A percentile compares a stretch with the other conserved stretches of the same genome.
Conservation (phyloP, 176 grass and related monocot genomes). For the Ampelocalamus luodianensis region DNA sequence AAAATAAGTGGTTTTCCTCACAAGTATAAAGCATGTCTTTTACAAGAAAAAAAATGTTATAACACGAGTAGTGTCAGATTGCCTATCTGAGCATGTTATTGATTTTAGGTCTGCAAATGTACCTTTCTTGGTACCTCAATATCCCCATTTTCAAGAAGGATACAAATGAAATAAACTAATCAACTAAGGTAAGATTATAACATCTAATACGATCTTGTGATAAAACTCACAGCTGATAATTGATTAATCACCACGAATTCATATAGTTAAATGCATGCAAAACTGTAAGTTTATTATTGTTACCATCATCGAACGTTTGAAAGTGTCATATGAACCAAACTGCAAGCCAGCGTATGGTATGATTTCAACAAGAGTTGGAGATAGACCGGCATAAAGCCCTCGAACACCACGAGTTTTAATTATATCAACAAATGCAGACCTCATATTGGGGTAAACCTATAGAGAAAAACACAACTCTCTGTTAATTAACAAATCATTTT, state of each 20-base stretch:
- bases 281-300: neutral
- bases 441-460: constrained; percentile 91
- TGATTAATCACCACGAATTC: neutral
- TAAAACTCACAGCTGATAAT: neutral
- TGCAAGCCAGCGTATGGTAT: constrained; percentile 97
- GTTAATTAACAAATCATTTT: constrained; percentile 36
- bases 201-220: neutral
- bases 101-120: neutral
- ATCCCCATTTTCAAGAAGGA: neutral
- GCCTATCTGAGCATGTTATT: neutral
- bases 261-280: neutral
- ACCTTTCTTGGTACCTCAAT: neutral
- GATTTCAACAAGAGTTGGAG: constrained; percentile 89
- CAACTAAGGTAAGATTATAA: neutral
- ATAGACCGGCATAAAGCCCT: constrained; percentile 86
- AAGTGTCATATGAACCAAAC: constrained; percentile 94
- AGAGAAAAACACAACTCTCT: constrained; percentile 14
- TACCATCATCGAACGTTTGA: constrained; percentile 98
- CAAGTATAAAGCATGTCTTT: neutral
- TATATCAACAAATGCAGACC: constrained; percentile 83
- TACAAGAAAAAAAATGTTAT: neutral
- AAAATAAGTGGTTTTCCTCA: constrained; percentile 19
- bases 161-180: constrained; percentile 1
- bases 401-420: constrained; percentile 70
- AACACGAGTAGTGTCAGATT: neutral